These are phyloP conservation scores for Neurospora sp. DNA, from an alignment of 495 filamentous ascomycete genomes.

Conservation along the genomic window DNA sequence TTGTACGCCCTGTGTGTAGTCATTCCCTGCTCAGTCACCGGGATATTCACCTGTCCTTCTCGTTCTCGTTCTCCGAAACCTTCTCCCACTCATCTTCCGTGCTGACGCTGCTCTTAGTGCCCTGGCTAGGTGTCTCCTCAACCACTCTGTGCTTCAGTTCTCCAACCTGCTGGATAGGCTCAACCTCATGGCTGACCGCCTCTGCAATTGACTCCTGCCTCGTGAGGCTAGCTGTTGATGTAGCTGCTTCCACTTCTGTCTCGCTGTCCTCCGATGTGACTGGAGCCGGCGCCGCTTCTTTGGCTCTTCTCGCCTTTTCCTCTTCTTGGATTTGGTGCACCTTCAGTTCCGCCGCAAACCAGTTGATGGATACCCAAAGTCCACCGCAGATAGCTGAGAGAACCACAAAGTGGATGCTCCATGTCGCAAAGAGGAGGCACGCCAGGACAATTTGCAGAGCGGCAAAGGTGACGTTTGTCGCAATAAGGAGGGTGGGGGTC, in stretches of 20 bases:
- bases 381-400: slow-evolving; percentile 68
- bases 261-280: slow-evolving; percentile 33
- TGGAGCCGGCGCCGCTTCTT: slow-evolving; percentile 16
- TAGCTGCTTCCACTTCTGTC: slow-evolving; percentile 40
- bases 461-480: slow-evolving; percentile 84
- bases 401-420: slow-evolving; percentile 78
- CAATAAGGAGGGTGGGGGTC: slow-evolving; percentile 76
- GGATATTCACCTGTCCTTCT: slow-evolving; percentile 34
- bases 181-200: slow-evolving; percentile 26
- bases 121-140: slow-evolving; percentile 14
- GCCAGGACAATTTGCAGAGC: slow-evolving; percentile 72
- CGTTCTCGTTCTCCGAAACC: slow-evolving; percentile 47
- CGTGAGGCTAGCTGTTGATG: slow-evolving; percentile 17
- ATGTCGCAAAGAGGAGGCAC: slow-evolving; percentile 65
- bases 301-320: slow-evolving; percentile 39
- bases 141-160: slow-evolving; percentile 32
- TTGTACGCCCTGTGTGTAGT: neutral
- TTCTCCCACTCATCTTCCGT: slow-evolving; percentile 53
- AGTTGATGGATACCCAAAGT: slow-evolving; percentile 90
- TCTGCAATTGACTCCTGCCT: slow-evolving; percentile 9
- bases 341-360: slow-evolving; percentile 80
- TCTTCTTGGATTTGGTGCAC: slow-evolving; percentile 54
- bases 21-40: neutral
- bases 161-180: slow-evolving; percentile 25
- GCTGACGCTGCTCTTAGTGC: slow-evolving; percentile 36